Evolutionary conservation across 73 alveolate species (phyloP).

Genomic region (Paramecium primaurelia): DNA sequence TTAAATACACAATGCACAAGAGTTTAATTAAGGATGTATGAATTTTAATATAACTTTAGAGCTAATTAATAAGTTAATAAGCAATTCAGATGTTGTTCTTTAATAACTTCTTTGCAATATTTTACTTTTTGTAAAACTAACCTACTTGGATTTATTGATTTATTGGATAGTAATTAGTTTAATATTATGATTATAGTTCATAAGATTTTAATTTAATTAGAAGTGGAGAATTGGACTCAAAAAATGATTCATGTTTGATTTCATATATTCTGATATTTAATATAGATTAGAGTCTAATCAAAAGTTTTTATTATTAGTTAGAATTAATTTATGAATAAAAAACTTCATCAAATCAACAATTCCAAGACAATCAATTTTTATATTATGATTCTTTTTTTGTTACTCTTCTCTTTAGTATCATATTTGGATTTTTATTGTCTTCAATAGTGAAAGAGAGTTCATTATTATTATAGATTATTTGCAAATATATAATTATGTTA

Average conservation of each 20-base stretch:
- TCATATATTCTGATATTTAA: not conserved
- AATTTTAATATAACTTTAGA: not conserved
- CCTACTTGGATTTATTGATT: not conserved
- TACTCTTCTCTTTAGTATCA: not conserved
- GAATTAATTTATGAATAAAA: not conserved
- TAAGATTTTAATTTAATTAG: not conserved
- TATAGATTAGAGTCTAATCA: not conserved
- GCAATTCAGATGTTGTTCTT: slow-evolving; percentile 4
- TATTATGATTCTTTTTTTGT: not conserved
- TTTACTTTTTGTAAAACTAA: not conserved
- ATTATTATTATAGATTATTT: not conserved
- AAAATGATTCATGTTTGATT: not conserved
- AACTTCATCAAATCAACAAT: not conserved
- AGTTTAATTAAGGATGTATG: not conserved
- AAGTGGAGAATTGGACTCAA: not conserved
- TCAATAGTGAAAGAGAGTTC: slow-evolving; percentile 10
- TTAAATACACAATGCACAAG: not conserved
- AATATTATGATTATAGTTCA: not conserved
- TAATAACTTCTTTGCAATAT: not conserved
- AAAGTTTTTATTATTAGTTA: not conserved
- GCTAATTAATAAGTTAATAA: not conserved
- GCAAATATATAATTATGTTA: not conserved
- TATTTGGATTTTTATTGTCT: not conserved
- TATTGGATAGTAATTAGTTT: not conserved
- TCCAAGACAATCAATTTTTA: not conserved